Conservation (phyloP, 805 yeast genomes). For the Candida sphagnicola region DNA sequence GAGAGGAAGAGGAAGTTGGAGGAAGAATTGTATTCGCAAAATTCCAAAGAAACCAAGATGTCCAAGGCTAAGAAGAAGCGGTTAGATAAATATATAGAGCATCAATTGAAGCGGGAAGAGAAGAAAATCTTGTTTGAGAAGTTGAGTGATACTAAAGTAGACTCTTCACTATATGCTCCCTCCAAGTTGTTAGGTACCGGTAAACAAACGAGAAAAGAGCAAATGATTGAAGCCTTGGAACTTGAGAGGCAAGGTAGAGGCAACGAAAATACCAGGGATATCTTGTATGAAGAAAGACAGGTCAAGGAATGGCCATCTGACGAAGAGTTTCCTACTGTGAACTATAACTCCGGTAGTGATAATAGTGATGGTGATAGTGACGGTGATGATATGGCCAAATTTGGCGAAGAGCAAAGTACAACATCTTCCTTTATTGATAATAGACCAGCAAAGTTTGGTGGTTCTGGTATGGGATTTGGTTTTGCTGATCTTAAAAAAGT, state of each 20-base stretch:
- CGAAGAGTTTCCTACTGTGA: constrained; percentile 9
- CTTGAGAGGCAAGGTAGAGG: constrained; percentile 71
- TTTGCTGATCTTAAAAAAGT: constrained; percentile 47
- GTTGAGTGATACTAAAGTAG: constrained; percentile 63
- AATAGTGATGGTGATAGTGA: constrained; percentile 20
- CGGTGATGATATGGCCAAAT: constrained; percentile 12
- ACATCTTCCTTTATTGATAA: constrained; percentile 59
- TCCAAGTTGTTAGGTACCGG: constrained; percentile 79
- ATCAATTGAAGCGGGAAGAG: constrained; percentile 85
- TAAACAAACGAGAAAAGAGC: constrained; percentile 61
- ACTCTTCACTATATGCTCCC: constrained; percentile 64
- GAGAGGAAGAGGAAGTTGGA: constrained; percentile 63
- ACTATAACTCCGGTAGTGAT: constrained; percentile 16
- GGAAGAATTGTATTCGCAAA: constrained; percentile 53
- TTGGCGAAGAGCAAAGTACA: constrained; percentile 10
- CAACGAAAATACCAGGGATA: constrained; percentile 54
- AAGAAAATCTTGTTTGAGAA: constrained; percentile 73
- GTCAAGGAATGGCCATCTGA: constrained; percentile 53
- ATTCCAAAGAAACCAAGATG: constrained; percentile 57
- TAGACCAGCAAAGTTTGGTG: constrained; percentile 60
- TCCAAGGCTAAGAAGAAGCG: constrained; percentile 71
- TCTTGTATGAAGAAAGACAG: constrained; percentile 67
- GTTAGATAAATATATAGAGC: constrained; percentile 87
- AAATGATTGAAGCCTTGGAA: constrained; percentile 68
- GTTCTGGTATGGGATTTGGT: constrained; percentile 67